These are phyloP conservation scores for Solanum aculeatissimum DNA, from an alignment of 305 asterid species.

Conservation along the genomic window DNA sequence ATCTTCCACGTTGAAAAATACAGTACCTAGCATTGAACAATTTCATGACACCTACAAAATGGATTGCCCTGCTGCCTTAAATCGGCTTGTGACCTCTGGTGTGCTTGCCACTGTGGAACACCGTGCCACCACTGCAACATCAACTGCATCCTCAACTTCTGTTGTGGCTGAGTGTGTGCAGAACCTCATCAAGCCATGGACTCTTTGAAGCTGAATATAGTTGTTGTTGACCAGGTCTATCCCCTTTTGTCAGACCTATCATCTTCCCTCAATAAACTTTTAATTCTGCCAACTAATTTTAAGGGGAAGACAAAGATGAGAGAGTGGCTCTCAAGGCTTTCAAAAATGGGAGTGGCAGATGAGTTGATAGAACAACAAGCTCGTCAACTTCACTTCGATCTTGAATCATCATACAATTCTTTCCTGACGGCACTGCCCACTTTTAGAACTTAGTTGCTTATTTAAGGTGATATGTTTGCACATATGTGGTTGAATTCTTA, in stretches of 20 bases:
- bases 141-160: slow-evolving; percentile 56
- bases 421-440: slow-evolving; percentile 33
- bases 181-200: slow-evolving; percentile 85
- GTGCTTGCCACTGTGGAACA: slow-evolving; percentile 92
- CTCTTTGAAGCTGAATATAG: slow-evolving; percentile 70
- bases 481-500: too few relatives aligned
- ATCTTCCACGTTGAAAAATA: slow-evolving; percentile 65
- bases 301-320: slow-evolving; percentile 89
- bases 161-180: slow-evolving; percentile 86
- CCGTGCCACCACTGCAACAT: slow-evolving; percentile 45
- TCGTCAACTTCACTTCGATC: slow-evolving; percentile 86
- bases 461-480: too few relatives aligned
- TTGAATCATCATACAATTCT: slow-evolving; percentile 85
- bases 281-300: slow-evolving; percentile 66
- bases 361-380: slow-evolving; percentile 94
- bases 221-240: slow-evolving; percentile 89
- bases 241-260: slow-evolving; percentile 67
- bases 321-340: slow-evolving; percentile 75
- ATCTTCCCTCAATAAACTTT: slow-evolving; percentile 68
- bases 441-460: too few relatives aligned
- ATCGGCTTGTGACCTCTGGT: slow-evolving; percentile 67
- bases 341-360: slow-evolving; percentile 92
- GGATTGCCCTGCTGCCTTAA: slow-evolving; percentile 74
- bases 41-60: slow-evolving; percentile 78
- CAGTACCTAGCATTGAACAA: slow-evolving; percentile 66